Conservation (phyloP, 129 eudicot genomes). For the Flaveria trinervia region DNA sequence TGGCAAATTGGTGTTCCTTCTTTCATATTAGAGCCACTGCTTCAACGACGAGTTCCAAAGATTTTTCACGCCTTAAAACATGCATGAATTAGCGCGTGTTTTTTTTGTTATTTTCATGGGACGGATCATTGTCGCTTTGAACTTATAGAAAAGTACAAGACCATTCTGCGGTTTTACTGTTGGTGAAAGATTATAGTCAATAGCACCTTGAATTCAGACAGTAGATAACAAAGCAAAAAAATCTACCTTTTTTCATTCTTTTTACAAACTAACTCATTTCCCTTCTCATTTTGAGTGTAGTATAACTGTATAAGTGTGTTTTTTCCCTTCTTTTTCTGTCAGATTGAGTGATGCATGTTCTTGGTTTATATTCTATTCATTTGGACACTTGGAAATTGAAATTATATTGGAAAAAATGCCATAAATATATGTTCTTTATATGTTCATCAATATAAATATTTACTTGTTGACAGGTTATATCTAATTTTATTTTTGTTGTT, state of each 20-base stretch:
- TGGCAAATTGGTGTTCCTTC: constrained; percentile 71
- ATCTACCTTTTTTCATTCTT: constrained; percentile 20
- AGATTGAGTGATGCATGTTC: constrained; percentile 21
- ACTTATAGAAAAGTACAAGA: constrained; percentile 14
- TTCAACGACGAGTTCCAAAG: constrained; percentile 77
- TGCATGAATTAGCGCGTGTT: not conserved
- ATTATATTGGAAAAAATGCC: not conserved
- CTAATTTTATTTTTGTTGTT: not conserved
- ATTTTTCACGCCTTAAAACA: constrained; percentile 57
- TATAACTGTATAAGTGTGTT: constrained; percentile 7
- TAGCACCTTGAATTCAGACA: constrained; percentile 1
- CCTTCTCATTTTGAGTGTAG: constrained; percentile 17
- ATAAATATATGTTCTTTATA: constrained; percentile 20
- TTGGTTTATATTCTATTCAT: constrained; percentile 25
- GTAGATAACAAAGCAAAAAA: constrained; percentile 11
- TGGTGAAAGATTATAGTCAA: constrained; percentile 10
- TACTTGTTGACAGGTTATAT: not conserved
- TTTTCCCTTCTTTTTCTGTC: constrained; percentile 8
- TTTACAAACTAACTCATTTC: constrained; percentile 12
- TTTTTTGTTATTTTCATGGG: not conserved
- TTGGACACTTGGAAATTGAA: constrained; percentile 2
- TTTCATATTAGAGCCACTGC: constrained; percentile 71
- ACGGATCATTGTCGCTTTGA: constrained; percentile 13
- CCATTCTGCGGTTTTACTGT: not conserved
- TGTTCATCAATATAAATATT: constrained; percentile 5